Base-by-base conservation (phyloP, 2,329 filamentous ascomycete species). In the Chaetomium globosum region DNA sequence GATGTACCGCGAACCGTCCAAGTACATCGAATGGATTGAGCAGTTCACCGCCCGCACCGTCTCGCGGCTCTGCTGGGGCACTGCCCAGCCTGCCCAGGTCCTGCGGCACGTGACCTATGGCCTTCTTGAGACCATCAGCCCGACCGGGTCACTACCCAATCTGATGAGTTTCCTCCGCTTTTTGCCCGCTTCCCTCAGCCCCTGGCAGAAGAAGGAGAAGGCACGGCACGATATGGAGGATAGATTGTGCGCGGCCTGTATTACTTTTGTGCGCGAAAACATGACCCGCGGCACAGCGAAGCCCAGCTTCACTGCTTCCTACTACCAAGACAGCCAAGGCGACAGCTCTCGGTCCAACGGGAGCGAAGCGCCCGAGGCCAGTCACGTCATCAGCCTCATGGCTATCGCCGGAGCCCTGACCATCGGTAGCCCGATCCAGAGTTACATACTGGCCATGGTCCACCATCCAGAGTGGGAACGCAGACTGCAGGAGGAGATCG, bases 1-100 rank as follows among this genome's bases (percentile, higher is more conserved):
- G 4, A 73, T 82, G 52, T 75, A 72, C 7, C 73, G 72, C 23
- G 75, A 80, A 26, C 74, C 80, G 1, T 71, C 71, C n/a, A 76
- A 79, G 39, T 83, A 82, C 67, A 73, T 78, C 46, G 79, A 81
- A 67, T 79, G 77, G 67, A 73, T 82, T 58, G 81, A 83, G 72
- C 79, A 82, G 67, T 80, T 81, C 71, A 82, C 81, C 6, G 74
- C 75, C 26, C 76, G 80, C 4, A 82, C 80, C 7, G 78, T 82
- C 3, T 78, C 79, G 4, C 77, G 80, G 1, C 76, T 83, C 1
- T 75, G 74, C 13, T 83, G 81, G 81, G 80, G 81, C 26, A 80
- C 76, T 16, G 73, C 79, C 6, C 76, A 78, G 52, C 76, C 77
- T 7, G 76, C 78, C 6, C 69, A 76, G 36, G 65, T 78, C 16